Percentiles rank a stretch among this genome's conserved stretches.
Evolutionary conservation across 805 yeast genomes (phyloP).

Genomic region (Spathaspora arborariae): DNA sequence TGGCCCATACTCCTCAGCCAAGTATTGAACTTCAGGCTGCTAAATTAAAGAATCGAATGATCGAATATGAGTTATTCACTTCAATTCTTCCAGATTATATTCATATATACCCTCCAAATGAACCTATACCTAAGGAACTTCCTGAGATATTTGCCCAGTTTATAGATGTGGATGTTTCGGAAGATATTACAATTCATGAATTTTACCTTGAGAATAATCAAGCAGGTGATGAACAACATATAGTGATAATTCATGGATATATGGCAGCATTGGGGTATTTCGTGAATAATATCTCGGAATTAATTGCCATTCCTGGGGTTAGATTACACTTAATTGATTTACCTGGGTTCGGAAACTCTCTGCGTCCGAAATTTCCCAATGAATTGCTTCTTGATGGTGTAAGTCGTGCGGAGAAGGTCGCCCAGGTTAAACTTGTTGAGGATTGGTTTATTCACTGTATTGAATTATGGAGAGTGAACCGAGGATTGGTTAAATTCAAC

Average conservation of each 20-base stretch:
- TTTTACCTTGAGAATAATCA: slow-evolving; percentile 24
- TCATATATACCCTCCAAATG: slow-evolving; percentile 18
- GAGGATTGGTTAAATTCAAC: slow-evolving; percentile 23
- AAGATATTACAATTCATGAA: slow-evolving; percentile 32
- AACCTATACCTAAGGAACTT: not conserved
- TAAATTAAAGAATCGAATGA: slow-evolving; percentile 19
- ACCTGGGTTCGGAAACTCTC: slow-evolving; percentile 43
- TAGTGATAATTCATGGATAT: slow-evolving; percentile 40
- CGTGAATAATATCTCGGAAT: slow-evolving; percentile 32
- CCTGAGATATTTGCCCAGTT: not conserved
- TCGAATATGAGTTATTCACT: slow-evolving; percentile 32
- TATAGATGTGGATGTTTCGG: slow-evolving; percentile 25
- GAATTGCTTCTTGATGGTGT: slow-evolving; percentile 20
- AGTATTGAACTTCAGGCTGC: slow-evolving; percentile 12
- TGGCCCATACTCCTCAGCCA: slow-evolving; percentile 6
- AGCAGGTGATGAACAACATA: slow-evolving; percentile 12
- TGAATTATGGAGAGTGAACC: slow-evolving; percentile 31
- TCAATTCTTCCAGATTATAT: slow-evolving; percentile 31
- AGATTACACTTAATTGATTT: slow-evolving; percentile 37
- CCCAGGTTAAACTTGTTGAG: slow-evolving; percentile 30
- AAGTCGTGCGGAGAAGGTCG: slow-evolving; percentile 20
- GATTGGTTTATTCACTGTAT: slow-evolving; percentile 40
- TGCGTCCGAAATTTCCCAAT: slow-evolving; percentile 35
- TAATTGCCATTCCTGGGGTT: slow-evolving; percentile 30
- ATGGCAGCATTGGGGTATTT: slow-evolving; percentile 45